Evolutionary conservation across 2,329 filamentous ascomycete species (phyloP).

Genomic region (Torrubiellomyces zombiae): DNA sequence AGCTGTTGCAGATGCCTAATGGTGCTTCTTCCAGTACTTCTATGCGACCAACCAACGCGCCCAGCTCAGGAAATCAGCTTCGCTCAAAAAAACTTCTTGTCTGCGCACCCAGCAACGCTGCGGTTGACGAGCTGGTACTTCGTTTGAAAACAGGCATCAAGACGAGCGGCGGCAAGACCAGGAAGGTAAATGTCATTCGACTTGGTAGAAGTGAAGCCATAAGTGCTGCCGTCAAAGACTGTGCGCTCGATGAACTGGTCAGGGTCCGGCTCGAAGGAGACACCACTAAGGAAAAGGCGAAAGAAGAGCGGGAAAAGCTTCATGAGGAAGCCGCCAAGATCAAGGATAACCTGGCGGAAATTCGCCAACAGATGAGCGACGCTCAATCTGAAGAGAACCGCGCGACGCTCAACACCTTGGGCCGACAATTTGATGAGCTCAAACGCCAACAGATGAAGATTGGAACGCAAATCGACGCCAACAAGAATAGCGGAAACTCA

Average conservation of each 20-base stretch:
- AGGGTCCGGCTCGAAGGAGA: slow-evolving; percentile 51
- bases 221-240: slow-evolving; percentile 73
- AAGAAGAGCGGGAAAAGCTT: slow-evolving; percentile 38
- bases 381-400: slow-evolving; percentile 39
- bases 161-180: slow-evolving; percentile 52
- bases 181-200: slow-evolving; percentile 75
- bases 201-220: slow-evolving; percentile 85
- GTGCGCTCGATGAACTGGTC: slow-evolving; percentile 86
- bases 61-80: slow-evolving; percentile 10
- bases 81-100: slow-evolving; percentile 71
- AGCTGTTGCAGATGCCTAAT: slow-evolving; percentile 17
- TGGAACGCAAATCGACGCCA: slow-evolving; percentile 69
- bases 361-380: slow-evolving; percentile 57
- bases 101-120: slow-evolving; percentile 96
- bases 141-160: slow-evolving; percentile 79
- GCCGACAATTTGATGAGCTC: slow-evolving; percentile 61
- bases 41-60: slow-evolving; percentile 10
- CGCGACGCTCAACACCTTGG: slow-evolving; percentile 34
- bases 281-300: slow-evolving; percentile 38
- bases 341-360: slow-evolving; percentile 55
- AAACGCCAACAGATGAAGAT: slow-evolving; percentile 59
- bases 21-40: slow-evolving; percentile 16
- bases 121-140: slow-evolving; percentile 89
- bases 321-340: slow-evolving; percentile 51
- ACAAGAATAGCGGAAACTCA: slow-evolving; percentile 72